Evolutionary conservation across 352 stramenopile species (phyloP), one percentile per base, ranked within the genome.

Genomic region (Thalassiosira hispida): DNA sequence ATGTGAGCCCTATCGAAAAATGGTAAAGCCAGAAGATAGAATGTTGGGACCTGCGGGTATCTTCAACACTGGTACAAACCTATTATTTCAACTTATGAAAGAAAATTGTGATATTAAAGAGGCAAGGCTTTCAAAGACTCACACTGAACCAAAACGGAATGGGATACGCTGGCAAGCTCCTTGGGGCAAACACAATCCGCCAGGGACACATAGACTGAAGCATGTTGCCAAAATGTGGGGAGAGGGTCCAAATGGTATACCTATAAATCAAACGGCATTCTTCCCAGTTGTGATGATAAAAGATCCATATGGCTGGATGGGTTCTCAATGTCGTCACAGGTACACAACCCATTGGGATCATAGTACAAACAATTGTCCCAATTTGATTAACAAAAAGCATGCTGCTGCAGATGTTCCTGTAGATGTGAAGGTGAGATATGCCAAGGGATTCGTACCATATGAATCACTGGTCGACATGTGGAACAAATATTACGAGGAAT

Each of bases 21-120:
- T 40, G 5, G 77, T 81, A 16, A 77, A 85, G 49, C 61, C 74
- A 0, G 52, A 74, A 52, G 71, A 91, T 73, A 72, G 89, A 29
- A 89, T 92, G 62, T 71, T 89, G 56, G 72, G 73, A 27, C 77
- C 77, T 0, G 73, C 61, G 4, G 88, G 88, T 42, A 88, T 87
- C 2, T 94, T 94, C 72, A 94, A 94, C 64, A 86, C 84, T 0
- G 88, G 88, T 16, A 94, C 88, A 8, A 94, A 94, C 65, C 52
- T 92, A 3, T 77, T 94, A 47, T 73, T 79, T 14, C 79, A 91
- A 74, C 52, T 91, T 5, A 66, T 92, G 57, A 88, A 88, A 69
- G 46, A 46, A n/a, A 94, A 94, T 72, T 94, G 88, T 61, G 44
- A 85, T 22, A 92, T 91, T 64, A 68, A 73, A 20, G 83, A 85